Base-by-base conservation (phyloP, 257 asterid genomes). In the Anisodus acutangulus region DNA sequence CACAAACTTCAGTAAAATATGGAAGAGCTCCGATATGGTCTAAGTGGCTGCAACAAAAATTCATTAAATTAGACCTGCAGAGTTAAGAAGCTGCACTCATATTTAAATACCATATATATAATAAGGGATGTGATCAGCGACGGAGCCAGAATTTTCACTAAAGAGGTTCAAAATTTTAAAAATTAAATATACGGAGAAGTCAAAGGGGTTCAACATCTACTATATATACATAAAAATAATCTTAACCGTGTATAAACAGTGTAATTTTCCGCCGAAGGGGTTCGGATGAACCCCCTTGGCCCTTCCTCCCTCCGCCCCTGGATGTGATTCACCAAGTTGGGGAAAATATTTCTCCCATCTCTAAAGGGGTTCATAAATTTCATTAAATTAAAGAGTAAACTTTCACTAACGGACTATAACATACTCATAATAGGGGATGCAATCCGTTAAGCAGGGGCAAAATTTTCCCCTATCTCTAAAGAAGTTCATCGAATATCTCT, bases 1-100 rank as follows among this genome's bases (percentile, higher is more conserved):
- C 99, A 84, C 98, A 93, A 84, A 93, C 97, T 94, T 96, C 93
- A 62, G 98, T 96, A 82, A 96, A 96, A 88, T 93, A 96, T 3
- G 99, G 98, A 58, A 96, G 95, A 68, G 98, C 99, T 78, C 99
- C 99, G 83, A 96, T 91, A 88, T 96, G 99, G 86, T 96, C 99
- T 95, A 91, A 87, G 89, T 96, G 99, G 86, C 92, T 89, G 87
- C 85, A 87, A 9, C 78, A 37, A 79, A 17, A 63, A 57, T 19
- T 67, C 55, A 54, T 7, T 53, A 76, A 68, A 76, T 60, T 63
- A 84, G 71, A 62, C 53, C 63, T 1, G 13, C 49, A 26, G 47
- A 51, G 22, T 26, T 22, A 11, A 76, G 12, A 11, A 26, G n/a
- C 2, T 8, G 41, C n/a, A 41, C 41, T 8, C 26, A 26, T 16